Evolutionary conservation across 1,284 basidiomycete species (phyloP).

Genomic region (Sutorius eximius): DNA sequence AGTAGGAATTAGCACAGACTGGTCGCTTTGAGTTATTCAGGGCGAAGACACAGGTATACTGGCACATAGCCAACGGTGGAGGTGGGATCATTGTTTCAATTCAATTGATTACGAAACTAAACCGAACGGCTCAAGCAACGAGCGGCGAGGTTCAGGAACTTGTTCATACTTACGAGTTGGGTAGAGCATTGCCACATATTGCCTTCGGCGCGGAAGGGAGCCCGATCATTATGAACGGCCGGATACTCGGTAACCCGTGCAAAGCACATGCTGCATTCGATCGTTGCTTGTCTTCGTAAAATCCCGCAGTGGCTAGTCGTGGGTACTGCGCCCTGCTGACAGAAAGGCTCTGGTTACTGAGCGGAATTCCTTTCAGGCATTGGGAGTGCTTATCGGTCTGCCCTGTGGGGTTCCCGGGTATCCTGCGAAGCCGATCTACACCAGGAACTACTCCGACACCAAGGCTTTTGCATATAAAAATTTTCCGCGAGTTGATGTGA

Average conservation of each 20-base stretch:
- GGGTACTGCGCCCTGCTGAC: background rate
- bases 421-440: too few species aligned
- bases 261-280: too few species aligned
- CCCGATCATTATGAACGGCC: background rate
- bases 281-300: background rate
- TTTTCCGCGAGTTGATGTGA: too few species aligned
- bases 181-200: background rate
- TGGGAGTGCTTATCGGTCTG: too few species aligned
- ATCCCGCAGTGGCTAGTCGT: background rate
- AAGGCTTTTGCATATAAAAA: too few species aligned
- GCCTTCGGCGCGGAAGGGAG: background rate
- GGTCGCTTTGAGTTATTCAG: background rate
- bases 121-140: background rate
- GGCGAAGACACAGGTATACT: background rate
- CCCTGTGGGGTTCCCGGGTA: too few species aligned
- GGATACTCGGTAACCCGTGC: background rate
- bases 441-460: too few species aligned
- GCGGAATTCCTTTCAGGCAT: too few species aligned
- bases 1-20: background rate
- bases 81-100: background rate
- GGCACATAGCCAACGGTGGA: background rate
- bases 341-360: too few species aligned
- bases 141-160: background rate
- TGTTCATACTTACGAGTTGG: background rate
- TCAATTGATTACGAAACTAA: background rate